Conservation (phyloP, 2,329 filamentous ascomycete genomes). For the Hypomyces perniciosus region DNA sequence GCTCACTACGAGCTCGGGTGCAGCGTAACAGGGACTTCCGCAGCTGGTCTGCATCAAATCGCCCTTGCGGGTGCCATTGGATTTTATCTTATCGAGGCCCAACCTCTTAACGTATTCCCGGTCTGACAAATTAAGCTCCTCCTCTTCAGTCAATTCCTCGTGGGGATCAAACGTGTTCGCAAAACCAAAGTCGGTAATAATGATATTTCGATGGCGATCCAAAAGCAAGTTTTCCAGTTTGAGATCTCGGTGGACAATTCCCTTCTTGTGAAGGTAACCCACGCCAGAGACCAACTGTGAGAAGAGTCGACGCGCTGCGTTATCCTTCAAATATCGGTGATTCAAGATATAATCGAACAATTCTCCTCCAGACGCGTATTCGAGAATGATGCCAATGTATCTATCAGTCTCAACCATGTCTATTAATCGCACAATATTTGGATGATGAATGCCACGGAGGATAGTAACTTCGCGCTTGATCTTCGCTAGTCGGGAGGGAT, state of each 20-base stretch:
- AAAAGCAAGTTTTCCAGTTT: conserved; percentile 94
- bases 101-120: conserved; percentile 81
- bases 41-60: conserved; percentile 99
- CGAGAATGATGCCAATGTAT: conserved; percentile 95
- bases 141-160: conserved; percentile 84
- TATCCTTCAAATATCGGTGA: conserved; percentile 92
- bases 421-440: conserved; percentile 93
- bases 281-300: conserved; percentile 95
- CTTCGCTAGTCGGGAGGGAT: conserved; percentile 85
- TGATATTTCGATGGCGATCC: conserved; percentile 96
- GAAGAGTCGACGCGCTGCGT: conserved; percentile 82
- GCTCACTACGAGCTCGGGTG: conserved; percentile 93
- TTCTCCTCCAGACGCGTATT: conserved; percentile 96
- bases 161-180: conserved; percentile 91
- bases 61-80: conserved; percentile 72
- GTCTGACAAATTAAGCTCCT: conserved; percentile 80
- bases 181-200: conserved; percentile 99
- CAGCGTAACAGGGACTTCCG: conserved; percentile 95
- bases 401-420: conserved; percentile 98
- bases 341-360: conserved; percentile 98
- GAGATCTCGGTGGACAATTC: conserved; percentile 93
- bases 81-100: conserved; percentile 73
- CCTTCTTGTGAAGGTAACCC: conserved; percentile 96
- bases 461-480: conserved; percentile 97
- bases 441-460: conserved; percentile 78